Conservation (phyloP, 2,329 filamentous ascomycete genomes). For the Boeremia lycopersici region DNA sequence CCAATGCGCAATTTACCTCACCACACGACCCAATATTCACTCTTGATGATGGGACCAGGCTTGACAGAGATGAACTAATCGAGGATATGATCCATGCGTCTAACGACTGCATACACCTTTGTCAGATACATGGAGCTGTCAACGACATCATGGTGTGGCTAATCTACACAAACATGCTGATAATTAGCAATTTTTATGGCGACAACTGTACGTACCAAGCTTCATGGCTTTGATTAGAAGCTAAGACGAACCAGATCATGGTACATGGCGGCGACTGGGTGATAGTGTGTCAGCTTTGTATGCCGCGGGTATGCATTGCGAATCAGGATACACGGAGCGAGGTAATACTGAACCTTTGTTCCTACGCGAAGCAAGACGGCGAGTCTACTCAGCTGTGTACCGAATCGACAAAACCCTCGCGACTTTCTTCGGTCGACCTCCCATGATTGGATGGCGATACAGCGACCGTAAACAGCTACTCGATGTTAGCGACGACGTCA, state of each 20-base stretch:
- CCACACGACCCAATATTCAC: constrained; percentile 41
- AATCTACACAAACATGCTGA: constrained; percentile 38
- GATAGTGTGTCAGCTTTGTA: constrained; percentile 38
- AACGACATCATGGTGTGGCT: constrained; percentile 47
- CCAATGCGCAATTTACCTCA: constrained; percentile 38
- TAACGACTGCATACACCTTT: constrained; percentile 45
- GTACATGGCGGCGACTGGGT: constrained; percentile 42
- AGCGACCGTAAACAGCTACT: constrained; percentile 40
- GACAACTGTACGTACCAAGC: constrained; percentile 37
- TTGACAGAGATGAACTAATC: constrained; percentile 41
- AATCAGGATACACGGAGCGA: constrained; percentile 32
- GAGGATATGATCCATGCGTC: constrained; percentile 44
- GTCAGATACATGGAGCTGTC: constrained; percentile 43
- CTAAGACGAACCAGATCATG: constrained; percentile 36
- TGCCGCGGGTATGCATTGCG: constrained; percentile 44
- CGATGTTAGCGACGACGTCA: constrained; percentile 38
- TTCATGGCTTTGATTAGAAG: background rate
- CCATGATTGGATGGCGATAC: constrained; percentile 43
- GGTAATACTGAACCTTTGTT: constrained; percentile 35
- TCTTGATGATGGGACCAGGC: constrained; percentile 36
- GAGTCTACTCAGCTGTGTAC: constrained; percentile 38
- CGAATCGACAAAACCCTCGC: constrained; percentile 43
- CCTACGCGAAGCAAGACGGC: constrained; percentile 38
- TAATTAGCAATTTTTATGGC: constrained; percentile 43
- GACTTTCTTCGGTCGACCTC: constrained; percentile 44